These are phyloP conservation scores for Phytophthora colocasiae DNA, from an alignment of 352 stramenopile genomes.

Conservation along the genomic window DNA sequence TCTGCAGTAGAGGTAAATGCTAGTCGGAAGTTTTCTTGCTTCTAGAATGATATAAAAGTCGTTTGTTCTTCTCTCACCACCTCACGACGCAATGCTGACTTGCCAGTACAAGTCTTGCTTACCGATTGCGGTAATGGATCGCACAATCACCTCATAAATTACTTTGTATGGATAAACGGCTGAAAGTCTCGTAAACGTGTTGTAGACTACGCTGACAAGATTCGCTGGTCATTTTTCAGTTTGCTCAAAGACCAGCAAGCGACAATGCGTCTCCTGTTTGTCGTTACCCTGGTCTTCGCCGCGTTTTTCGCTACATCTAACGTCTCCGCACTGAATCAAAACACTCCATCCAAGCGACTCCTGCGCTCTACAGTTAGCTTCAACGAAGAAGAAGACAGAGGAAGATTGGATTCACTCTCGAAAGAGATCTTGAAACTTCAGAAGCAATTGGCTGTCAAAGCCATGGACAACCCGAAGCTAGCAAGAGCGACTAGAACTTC, in stretches of 20 bases:
- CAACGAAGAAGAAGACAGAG: constrained; percentile 2
- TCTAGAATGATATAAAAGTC: no score
- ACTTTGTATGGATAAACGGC: no score
- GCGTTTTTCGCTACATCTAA: background rate
- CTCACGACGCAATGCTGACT: no score
- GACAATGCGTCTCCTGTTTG: background rate
- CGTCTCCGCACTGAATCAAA: background rate
- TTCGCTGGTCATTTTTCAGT: no score
- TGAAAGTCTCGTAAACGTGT: no score
- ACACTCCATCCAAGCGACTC: background rate
- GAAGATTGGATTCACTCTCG: background rate
- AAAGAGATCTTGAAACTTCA: background rate
- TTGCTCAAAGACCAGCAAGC: background rate
- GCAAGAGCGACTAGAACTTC: background rate
- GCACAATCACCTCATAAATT: no score
- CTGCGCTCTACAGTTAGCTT: background rate
- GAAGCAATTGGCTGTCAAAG: background rate
- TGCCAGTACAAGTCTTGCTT: no score
- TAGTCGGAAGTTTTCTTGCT: no score
- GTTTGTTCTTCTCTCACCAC: no score
- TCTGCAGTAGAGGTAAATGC: no score
- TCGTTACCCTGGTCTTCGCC: background rate
- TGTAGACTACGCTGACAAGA: background rate
- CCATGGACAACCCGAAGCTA: background rate
- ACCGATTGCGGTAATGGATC: no score